These are phyloP conservation scores for Yamadazyma tumulicola DNA, from an alignment of 805 yeast genomes.

Conservation along the genomic window DNA sequence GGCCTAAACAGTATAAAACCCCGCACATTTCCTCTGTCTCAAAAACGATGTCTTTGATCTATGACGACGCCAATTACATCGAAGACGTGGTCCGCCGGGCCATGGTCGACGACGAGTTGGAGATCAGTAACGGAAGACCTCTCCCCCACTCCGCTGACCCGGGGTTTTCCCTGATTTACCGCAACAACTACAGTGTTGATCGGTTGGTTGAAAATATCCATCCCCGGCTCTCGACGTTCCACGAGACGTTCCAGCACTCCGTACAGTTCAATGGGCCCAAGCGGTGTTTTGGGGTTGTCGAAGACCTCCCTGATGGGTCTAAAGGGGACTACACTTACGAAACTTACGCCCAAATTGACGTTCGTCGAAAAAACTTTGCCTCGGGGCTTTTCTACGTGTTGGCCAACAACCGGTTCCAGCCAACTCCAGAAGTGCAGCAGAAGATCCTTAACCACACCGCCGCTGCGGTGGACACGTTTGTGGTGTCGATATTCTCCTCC, in stretches of 20 bases:
- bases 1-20: too few relatives aligned
- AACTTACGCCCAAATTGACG: conserved; percentile 21
- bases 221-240: conserved; percentile 42
- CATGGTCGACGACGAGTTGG: conserved; percentile 3
- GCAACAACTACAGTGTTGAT: conserved; percentile 20
- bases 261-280: conserved; percentile 30
- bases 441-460: conserved; percentile 18
- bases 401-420: conserved; percentile 29
- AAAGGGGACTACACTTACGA: conserved; percentile 29
- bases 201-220: conserved; percentile 35
- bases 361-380: conserved; percentile 29
- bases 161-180: conserved; percentile 29
- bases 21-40: too few relatives aligned
- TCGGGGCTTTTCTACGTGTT: conserved; percentile 34
- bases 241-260: conserved; percentile 43
- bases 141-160: conserved; percentile 16
- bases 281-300: conserved; percentile 48
- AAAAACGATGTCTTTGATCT: conserved; percentile 10
- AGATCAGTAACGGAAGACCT: conserved; percentile 6
- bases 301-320: conserved; percentile 21
- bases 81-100: conserved; percentile 2
- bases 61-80: conserved; percentile 9
- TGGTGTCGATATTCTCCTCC: conserved; percentile 53
- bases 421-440: conserved; percentile 17
- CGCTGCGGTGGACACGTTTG: conserved; percentile 32